phyloP scores from a whole-genome alignment of 228 moss, liverwort and hornwort species.

The Sphagnum fallax region DNA sequence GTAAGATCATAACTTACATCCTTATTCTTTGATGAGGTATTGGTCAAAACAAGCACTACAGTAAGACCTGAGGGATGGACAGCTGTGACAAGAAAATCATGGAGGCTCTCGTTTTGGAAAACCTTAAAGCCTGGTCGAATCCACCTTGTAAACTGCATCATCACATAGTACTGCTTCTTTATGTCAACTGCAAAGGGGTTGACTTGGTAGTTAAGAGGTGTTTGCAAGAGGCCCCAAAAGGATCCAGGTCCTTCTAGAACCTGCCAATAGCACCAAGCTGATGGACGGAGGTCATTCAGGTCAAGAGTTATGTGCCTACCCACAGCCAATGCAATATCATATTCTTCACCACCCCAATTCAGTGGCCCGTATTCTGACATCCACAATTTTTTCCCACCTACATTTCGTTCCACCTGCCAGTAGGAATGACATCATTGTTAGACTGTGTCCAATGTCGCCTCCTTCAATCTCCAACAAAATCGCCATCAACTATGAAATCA shows the following conservation, averaged over 20 bases:
- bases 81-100: conserved; percentile 70
- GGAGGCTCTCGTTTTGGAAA: conserved; percentile 33
- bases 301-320: conserved; percentile 78
- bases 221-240: conserved; percentile 81
- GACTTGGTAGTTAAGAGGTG: conserved; percentile 35
- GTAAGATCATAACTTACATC: conserved; percentile 71
- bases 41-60: conserved; percentile 55
- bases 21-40: conserved; percentile 42
- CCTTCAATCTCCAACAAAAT: too few species aligned
- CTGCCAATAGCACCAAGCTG: conserved; percentile 99
- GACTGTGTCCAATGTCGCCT: too few species aligned
- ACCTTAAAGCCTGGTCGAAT: conserved; percentile 83
- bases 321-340: conserved; percentile 64
- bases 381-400: conserved; percentile 82
- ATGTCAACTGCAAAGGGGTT: conserved; percentile 50
- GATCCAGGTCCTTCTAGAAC: conserved; percentile 79
- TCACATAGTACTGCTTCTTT: conserved; percentile 73
- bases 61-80: conserved; percentile 51
- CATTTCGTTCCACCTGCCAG: conserved; percentile 49
- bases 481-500: too few species aligned
- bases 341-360: conserved; percentile 63
- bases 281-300: conserved; percentile 83
- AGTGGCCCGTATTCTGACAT: conserved; percentile 99
- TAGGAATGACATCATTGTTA: neutral
- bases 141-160: conserved; percentile 96